Conservation (phyloP, 2,329 filamentous ascomycete genomes). For the Onygena corvina region DNA sequence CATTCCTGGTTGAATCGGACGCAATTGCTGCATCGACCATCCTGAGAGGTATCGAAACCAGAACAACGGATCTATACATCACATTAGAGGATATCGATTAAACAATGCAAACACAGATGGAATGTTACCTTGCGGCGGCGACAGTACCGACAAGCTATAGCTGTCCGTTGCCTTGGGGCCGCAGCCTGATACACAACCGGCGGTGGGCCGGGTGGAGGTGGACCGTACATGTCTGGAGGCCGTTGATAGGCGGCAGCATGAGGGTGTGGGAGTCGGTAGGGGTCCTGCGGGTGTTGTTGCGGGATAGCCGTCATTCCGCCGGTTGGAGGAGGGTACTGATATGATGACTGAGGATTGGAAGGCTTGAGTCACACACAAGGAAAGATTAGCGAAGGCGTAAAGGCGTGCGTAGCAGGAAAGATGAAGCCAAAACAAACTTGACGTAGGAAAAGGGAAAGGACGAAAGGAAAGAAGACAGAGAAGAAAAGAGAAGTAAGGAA, state of each 20-base stretch:
- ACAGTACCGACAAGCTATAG: conserved; percentile 42
- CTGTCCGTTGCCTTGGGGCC: conserved; percentile 40
- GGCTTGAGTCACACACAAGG: conserved; percentile 21
- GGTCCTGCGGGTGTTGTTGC: conserved; percentile 31
- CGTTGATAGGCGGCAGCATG: conserved; percentile 31
- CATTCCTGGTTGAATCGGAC: conserved; percentile 63
- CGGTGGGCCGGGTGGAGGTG: conserved; percentile 26
- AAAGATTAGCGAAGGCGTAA: conserved; percentile 11
- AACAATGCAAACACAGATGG: background rate
- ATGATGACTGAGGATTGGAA: conserved; percentile 15
- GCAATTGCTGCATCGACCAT: conserved; percentile 62
- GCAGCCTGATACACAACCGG: conserved; percentile 35
- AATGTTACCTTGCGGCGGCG: conserved; percentile 38
- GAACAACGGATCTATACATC: conserved; percentile 57
- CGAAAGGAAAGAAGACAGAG: conserved; percentile 1
- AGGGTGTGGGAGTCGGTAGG: conserved; percentile 35
- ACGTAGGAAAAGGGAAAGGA: background rate
- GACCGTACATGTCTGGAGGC: conserved; percentile 32
- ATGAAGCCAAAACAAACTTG: conserved; percentile 8
- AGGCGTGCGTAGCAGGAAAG: conserved; percentile 24
- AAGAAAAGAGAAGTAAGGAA: conserved; percentile 7
- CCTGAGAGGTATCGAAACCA: conserved; percentile 58
- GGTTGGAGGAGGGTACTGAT: conserved; percentile 27
- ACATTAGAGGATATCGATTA: background rate
- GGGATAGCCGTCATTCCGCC: conserved; percentile 32